These are phyloP conservation scores for Populus deltoides DNA, from an alignment of 345 rosid genomes.

Conservation along the genomic window DNA sequence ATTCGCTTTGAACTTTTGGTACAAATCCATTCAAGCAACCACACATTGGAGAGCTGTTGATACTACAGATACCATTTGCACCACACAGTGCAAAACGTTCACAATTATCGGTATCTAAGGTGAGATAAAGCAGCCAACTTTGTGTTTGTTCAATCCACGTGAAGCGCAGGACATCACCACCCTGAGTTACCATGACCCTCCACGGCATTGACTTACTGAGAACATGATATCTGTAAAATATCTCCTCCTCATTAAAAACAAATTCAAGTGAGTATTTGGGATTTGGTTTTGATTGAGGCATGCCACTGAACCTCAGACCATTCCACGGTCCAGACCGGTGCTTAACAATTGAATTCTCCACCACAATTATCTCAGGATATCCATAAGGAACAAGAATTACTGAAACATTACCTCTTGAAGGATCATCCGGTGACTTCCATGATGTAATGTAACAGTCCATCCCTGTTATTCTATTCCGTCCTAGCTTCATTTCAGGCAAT, in stretches of 20 bases:
- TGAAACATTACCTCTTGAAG: constrained; percentile 33
- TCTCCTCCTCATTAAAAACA: not conserved
- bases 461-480: not conserved
- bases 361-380: constrained; percentile 22
- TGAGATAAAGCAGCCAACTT: not conserved
- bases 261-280: not conserved
- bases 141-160: not conserved
- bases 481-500: no score
- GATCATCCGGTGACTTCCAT: constrained; percentile 37
- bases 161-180: not conserved
- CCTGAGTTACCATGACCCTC: not conserved
- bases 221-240: not conserved
- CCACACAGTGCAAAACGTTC: not conserved
- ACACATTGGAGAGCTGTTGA: not conserved
- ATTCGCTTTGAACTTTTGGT: not conserved
- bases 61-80: not conserved
- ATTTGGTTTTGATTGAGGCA: not conserved
- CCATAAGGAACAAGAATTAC: constrained; percentile 15
- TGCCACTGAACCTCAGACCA: constrained; percentile 25
- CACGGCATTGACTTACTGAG: not conserved
- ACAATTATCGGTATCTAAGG: not conserved
- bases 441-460: constrained; percentile 20
- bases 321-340: constrained; percentile 38
- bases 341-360: constrained; percentile 8
- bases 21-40: not conserved